Percentiles rank a stretch among this genome's conserved stretches.
Conservation (phyloP, 345 rosid genomes). For the Euphorbia lathyris region DNA sequence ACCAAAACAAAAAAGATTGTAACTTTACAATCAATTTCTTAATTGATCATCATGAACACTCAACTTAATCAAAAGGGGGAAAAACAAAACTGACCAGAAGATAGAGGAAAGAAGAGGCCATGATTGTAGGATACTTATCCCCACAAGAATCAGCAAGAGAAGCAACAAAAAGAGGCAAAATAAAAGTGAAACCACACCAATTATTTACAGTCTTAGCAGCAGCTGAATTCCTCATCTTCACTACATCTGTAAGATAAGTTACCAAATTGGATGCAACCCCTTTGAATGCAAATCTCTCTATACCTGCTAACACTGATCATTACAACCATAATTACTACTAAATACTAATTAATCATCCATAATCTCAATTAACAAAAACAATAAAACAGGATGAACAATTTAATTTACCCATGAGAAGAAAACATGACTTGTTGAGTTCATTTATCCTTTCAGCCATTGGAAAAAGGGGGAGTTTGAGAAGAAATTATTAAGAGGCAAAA, state of each 20-base stretch:
- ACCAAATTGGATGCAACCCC: slow-evolving; percentile 94
- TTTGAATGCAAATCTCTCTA: slow-evolving; percentile 94
- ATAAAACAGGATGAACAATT: neutral
- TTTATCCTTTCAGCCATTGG: slow-evolving; percentile 29
- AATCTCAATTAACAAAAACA: neutral
- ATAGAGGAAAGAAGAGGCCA: slow-evolving; percentile 72
- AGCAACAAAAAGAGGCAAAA: slow-evolving; percentile 77
- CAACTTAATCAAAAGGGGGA: neutral
- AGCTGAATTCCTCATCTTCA: slow-evolving; percentile 74
- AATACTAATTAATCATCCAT: neutral
- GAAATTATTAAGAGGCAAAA: neutral
- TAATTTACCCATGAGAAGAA: slow-evolving; percentile 66
- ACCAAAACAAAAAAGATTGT: neutral
- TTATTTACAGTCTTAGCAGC: slow-evolving; percentile 88
- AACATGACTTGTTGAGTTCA: slow-evolving; percentile 61
- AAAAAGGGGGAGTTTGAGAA: neutral
- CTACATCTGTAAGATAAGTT: slow-evolving; percentile 78
- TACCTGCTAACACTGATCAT: slow-evolving; percentile 60
- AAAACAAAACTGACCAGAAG: slow-evolving; percentile 44
- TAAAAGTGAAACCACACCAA: slow-evolving; percentile 87
- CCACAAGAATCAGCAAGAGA: slow-evolving; percentile 79
- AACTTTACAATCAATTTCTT: neutral
- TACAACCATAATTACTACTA: neutral
- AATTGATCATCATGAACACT: neutral
- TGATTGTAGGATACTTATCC: slow-evolving; percentile 71